Base-by-base conservation (phyloP, 2,329 filamentous ascomycete species). In the Aspergillus amoenus region DNA sequence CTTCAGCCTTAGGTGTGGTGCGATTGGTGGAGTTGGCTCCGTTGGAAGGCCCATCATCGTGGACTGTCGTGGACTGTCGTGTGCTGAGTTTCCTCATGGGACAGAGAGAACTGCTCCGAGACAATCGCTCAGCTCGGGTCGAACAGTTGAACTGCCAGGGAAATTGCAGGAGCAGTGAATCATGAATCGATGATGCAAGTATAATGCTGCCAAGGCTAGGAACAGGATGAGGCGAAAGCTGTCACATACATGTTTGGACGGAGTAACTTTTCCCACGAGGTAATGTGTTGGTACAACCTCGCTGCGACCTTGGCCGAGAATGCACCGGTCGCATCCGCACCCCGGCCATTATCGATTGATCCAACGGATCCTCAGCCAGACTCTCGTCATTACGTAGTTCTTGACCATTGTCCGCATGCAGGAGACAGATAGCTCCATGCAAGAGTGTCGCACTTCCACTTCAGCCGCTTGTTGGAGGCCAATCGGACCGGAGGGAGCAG, bases 341-440 rank as follows among this genome's bases (percentile, higher is more conserved):
- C 21, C 50, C 37, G 30, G 32, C 47, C 18, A 44, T 44, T 13
- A 34, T 43, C n/a, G 40, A 52, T 44, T 37, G 34, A 37, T 13
- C 12, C 12, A n/a, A 37, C 34, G 34, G 34, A 51, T 30, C 27
- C 27, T 30, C 27, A 30, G 27, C 9, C 27, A 9, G 27, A 30
- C 27, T 30, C 27, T 30, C 8, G 9, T 11, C 3, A 30, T 30
- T 30, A 30, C 27, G 21, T 30, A 3, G 47, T 55, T 51, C 21
- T 21, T 21, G 21, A 48, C 43, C 27, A 53, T 59, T 54, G 52
- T 60, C 58, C 58, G 60, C 60, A 62, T 62, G 58, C 60, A 60
- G 60, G 27, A 30, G 27, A 30, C 9, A 30, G 27, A 30, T 42
- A n/a, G 52, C 43, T 40, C 27, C 49, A 56, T 59, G 57, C 57